Conservation (phyloP, 208 protist genomes). For the Histomonas meleagridis region DNA sequence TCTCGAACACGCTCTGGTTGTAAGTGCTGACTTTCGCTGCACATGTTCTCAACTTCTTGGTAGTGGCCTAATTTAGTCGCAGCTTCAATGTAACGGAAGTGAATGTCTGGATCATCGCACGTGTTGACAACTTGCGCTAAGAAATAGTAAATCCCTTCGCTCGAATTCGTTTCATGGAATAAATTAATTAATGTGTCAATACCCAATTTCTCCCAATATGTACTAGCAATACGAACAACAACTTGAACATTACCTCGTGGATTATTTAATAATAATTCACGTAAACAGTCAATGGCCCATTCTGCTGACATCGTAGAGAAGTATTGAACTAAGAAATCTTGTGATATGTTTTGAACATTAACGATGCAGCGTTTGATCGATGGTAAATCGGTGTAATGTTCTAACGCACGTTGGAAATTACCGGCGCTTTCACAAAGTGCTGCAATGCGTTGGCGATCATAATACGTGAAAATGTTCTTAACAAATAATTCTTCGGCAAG, state of each 20-base stretch:
- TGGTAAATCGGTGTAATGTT: slow-evolving; percentile 88
- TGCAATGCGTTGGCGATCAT: slow-evolving; percentile 81
- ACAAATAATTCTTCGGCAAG: slow-evolving; percentile 93
- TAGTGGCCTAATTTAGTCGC: slow-evolving; percentile 82
- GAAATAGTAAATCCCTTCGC: slow-evolving; percentile 85
- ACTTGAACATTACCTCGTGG: slow-evolving; percentile 84
- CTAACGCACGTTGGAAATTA: slow-evolving; percentile 77
- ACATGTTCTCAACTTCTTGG: slow-evolving; percentile 94
- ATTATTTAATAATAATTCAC: slow-evolving; percentile 80
- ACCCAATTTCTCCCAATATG: slow-evolving; percentile 86
- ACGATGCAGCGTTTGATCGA: slow-evolving; percentile 90
- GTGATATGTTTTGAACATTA: slow-evolving; percentile 29
- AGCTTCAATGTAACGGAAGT: slow-evolving; percentile 99
- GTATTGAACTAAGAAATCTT: slow-evolving; percentile 55
- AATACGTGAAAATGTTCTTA: slow-evolving; percentile 76
- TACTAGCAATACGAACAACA: slow-evolving; percentile 88
- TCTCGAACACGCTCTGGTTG: slow-evolving; percentile 85
- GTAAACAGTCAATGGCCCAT: slow-evolving; percentile 82
- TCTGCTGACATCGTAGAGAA: slow-evolving; percentile 82
- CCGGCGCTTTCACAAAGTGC: slow-evolving; percentile 88
- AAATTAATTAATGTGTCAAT: slow-evolving; percentile 74
- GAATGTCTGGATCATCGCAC: slow-evolving; percentile 82
- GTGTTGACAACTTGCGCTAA: slow-evolving; percentile 84
- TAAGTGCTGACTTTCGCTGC: slow-evolving; percentile 84
- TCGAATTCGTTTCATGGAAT: slow-evolving; percentile 67